Conservation (phyloP, 805 yeast species). For the Yarrowia keelungensis region DNA sequence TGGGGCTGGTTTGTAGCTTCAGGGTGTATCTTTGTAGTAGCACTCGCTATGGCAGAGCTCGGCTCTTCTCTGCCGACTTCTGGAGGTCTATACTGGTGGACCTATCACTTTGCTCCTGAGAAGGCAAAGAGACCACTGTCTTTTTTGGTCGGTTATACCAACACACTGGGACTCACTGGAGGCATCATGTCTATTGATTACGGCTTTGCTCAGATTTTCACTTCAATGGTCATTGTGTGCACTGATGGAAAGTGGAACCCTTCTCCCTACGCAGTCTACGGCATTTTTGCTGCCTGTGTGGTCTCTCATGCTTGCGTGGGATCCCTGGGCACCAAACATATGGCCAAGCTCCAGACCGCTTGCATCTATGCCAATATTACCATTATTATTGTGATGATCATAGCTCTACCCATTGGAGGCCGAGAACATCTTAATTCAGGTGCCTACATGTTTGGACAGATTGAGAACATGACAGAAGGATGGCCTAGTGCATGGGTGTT, state of each 20-base stretch:
- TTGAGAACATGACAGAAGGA: slow-evolving; percentile 1
- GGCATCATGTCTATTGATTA: slow-evolving; percentile 72
- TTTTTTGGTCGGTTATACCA: slow-evolving; percentile 43
- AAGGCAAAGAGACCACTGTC: slow-evolving; percentile 1
- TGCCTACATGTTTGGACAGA: slow-evolving; percentile 6
- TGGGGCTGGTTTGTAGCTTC: slow-evolving; percentile 24
- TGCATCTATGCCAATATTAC: slow-evolving; percentile 11
- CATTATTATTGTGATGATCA: slow-evolving; percentile 3
- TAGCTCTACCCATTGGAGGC: slow-evolving; percentile 14
- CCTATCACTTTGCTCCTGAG: slow-evolving; percentile 1
- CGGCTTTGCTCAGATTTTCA: slow-evolving; percentile 69
- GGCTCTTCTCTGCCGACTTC: slow-evolving; percentile 12
- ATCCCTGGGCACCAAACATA: slow-evolving; percentile 8
- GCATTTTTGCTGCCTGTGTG: slow-evolving; percentile 15
- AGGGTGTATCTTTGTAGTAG: background rate
- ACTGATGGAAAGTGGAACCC: slow-evolving; percentile 17
- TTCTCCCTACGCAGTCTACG: slow-evolving; percentile 2
- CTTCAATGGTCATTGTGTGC: slow-evolving; percentile 8
- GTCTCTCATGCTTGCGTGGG: slow-evolving; percentile 4
- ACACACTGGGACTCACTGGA: slow-evolving; percentile 69
- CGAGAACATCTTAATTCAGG: background rate
- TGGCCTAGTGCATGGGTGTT: slow-evolving; percentile 19
- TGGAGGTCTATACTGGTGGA: slow-evolving; percentile 17
- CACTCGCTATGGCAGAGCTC: slow-evolving; percentile 5
- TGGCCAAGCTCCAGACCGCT: slow-evolving; percentile 3